Evolutionary conservation across 1,284 basidiomycete species (phyloP), one percentile per base, ranked within the genome.

Genomic region (Rhodotorula sp.): DNA sequence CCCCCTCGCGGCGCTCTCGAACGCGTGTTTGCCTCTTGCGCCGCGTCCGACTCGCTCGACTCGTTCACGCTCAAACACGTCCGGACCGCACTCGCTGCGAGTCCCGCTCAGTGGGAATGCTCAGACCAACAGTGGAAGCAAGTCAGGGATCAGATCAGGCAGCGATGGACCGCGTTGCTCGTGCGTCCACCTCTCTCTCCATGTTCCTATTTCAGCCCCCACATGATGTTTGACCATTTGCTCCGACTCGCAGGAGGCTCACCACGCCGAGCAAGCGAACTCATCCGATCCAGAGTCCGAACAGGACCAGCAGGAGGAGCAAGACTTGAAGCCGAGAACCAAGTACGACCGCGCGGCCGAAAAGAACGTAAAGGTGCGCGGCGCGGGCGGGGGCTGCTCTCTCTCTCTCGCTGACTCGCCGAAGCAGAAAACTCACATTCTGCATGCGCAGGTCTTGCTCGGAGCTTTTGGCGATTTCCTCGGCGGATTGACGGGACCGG

Each of bases 291-390:
- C 58, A 43, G 63, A 59, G 54, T 51, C n/a, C 29, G 62, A 31
- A 56, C 31, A 39, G 49, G n/a, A 26, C 5, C 20, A 2, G 49
- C 5, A 46, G 6, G 29, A 34, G 4, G 23, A 31, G 31, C 56
- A 39, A 15, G 16, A 29, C 48, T 31, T n/a, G n/a, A 54, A 58
- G 52, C 29, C 46, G 39, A 57, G 39, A 49, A 29, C 31, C 20
- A 71, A 71, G 54, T 71, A 67, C 52, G 49, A 59, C 14, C 52
- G 52, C 5, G 31, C 39, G 20, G 62, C 62, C 3, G 58, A 60
- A 15, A 67, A 56, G 54, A 69, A 72, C 57, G 16, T 72, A 16
- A n/a, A 29, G 8, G 68, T 63, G 64, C 46, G 58, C 46, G 58
- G 34, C 29, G 29, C 29, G 29, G 29, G 29, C 29, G 29, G 29